Percentiles rank a stretch among this genome's conserved stretches.
phyloP scores from a whole-genome alignment of 1,284 basidiomycete genomes.

The Tranzscheliella williamsii region DNA sequence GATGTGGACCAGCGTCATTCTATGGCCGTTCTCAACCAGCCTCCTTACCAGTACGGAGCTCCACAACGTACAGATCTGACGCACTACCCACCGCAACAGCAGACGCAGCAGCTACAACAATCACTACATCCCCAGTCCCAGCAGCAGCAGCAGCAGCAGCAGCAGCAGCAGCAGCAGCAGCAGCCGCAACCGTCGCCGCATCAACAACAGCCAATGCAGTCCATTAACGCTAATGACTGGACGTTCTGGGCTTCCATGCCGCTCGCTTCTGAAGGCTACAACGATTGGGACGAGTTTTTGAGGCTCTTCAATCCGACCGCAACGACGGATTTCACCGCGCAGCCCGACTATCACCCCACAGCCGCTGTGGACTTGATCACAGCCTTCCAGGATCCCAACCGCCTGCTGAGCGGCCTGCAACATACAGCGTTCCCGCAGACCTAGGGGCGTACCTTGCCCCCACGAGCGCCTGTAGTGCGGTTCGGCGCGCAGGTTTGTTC shows the following conservation, averaged over 20 bases:
- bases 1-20: background rate
- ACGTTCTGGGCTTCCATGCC: conserved; percentile 35
- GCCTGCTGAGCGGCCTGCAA: conserved; percentile 12
- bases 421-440: background rate
- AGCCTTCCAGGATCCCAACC: conserved; percentile 31
- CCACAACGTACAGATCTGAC: too few relatives aligned
- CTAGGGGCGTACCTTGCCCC: too few relatives aligned
- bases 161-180: conserved; percentile 4
- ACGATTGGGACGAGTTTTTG: conserved; percentile 35
- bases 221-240: conserved; percentile 27
- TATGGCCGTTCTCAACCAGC: background rate
- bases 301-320: conserved; percentile 10
- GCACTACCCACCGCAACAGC: too few relatives aligned
- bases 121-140: background rate
- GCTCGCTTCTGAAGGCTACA: conserved; percentile 21
- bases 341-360: conserved; percentile 18
- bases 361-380: conserved; percentile 30
- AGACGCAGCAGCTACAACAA: background rate
- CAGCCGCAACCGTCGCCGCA: conserved; percentile 4
- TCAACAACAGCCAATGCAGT: background rate
- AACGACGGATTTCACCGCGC: background rate
- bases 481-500: too few relatives aligned
- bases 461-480: too few relatives aligned
- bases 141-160: background rate
- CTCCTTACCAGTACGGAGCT: too few relatives aligned